Percentiles rank a stretch among this genome's conserved stretches.
Conservation (phyloP, 208 protist species). For the Trypanosoma brucei region DNA sequence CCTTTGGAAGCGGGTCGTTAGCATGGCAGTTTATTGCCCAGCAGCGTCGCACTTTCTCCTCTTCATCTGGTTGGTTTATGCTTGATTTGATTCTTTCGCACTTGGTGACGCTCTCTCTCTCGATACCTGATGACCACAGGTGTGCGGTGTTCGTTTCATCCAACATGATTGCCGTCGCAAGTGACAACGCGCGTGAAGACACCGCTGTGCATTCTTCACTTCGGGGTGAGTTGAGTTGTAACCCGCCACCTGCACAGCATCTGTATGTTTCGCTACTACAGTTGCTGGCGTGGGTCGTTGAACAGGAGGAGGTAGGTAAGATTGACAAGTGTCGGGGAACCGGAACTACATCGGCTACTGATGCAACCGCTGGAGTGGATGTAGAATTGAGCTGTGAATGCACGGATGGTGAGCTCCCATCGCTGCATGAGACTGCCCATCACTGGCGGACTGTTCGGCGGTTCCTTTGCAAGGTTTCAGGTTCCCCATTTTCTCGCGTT, state of each 20-base stretch:
- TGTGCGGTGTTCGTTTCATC: conserved; percentile 12
- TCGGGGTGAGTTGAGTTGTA: conserved; percentile 20
- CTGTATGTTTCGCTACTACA: conserved; percentile 59
- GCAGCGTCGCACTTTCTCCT: conserved; percentile 28
- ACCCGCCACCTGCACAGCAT: conserved; percentile 31
- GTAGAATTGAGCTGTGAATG: not conserved
- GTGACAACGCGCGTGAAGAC: not conserved
- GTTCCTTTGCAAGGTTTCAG: not conserved
- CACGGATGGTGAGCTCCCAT: conserved; percentile 5
- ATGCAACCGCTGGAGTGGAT: not conserved
- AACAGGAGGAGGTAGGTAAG: not conserved
- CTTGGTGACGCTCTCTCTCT: conserved; percentile 23
- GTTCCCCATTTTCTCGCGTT: not conserved
- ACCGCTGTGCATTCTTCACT: conserved; percentile 17
- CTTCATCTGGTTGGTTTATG: not conserved
- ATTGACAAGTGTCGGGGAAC: not conserved
- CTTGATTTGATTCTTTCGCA: conserved; percentile 29
- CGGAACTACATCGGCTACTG: not conserved
- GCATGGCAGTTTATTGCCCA: conserved; percentile 51
- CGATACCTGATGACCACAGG: conserved; percentile 27
- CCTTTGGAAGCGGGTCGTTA: conserved; percentile 60
- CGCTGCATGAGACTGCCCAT: conserved; percentile 11
- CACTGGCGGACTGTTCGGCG: conserved; percentile 11
- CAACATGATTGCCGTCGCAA: conserved; percentile 5
- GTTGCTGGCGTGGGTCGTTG: conserved; percentile 31